A percentile compares a stretch with the other conserved stretches of the same genome.
Evolutionary conservation across 2,329 filamentous ascomycete species (phyloP).

Genomic region (Clathrospora elynae): DNA sequence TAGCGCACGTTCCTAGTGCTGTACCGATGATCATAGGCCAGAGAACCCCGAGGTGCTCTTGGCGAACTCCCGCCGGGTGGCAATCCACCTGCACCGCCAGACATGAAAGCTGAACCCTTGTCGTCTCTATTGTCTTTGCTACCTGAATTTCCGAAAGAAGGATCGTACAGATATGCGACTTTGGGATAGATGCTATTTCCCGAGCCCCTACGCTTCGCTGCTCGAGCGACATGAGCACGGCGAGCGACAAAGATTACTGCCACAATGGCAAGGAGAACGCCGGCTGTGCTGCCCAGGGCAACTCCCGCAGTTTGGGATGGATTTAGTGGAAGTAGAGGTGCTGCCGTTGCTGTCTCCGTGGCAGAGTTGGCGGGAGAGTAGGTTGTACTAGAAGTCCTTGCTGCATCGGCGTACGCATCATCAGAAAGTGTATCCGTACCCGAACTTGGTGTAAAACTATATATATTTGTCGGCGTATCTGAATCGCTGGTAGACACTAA

Average conservation of each 20-base stretch:
- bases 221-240: conserved; percentile 32
- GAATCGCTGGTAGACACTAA: not conserved
- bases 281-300: conserved; percentile 42
- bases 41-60: conserved; percentile 7
- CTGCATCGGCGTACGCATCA: not conserved
- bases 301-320: conserved; percentile 45
- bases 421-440: not conserved
- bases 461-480: not conserved
- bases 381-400: not conserved
- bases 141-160: conserved; percentile 17
- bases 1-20: conserved; percentile 14
- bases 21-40: conserved; percentile 5
- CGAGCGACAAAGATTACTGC: conserved; percentile 42
- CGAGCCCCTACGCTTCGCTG: conserved; percentile 28
- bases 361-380: conserved; percentile 19
- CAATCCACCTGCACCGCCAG: conserved; percentile 23
- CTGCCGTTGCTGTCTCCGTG: conserved; percentile 15
- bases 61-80: conserved; percentile 4
- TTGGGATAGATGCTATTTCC: conserved; percentile 40
- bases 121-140: conserved; percentile 11
- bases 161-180: conserved; percentile 44
- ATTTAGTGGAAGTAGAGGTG: conserved; percentile 28
- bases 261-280: conserved; percentile 41
- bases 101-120: conserved; percentile 33
- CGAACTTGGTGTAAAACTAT: not conserved